Percentiles rank a stretch among this genome's conserved stretches.
Conservation (phyloP, 2,329 filamentous ascomycete species). For the Pestalotiopsis sp. region DNA sequence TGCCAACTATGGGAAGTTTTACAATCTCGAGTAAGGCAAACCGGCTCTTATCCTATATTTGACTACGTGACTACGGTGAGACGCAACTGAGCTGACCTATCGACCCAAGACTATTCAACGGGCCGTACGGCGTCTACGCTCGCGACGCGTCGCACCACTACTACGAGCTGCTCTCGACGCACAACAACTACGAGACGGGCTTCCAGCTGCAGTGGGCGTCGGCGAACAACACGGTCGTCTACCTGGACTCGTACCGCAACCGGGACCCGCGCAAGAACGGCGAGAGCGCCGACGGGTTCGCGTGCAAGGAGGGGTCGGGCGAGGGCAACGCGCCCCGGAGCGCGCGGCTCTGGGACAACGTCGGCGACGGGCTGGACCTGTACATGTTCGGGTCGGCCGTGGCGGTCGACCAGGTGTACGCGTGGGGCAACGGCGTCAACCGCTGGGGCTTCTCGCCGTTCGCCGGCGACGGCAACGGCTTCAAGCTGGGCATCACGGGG, state of each 20-base stretch:
- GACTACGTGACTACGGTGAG: neutral
- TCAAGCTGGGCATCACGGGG: conserved; percentile 43
- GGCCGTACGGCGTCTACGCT: conserved; percentile 37
- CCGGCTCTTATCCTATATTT: too few relatives aligned
- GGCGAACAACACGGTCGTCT: conserved; percentile 39
- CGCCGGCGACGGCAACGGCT: conserved; percentile 45
- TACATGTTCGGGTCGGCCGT: conserved; percentile 40
- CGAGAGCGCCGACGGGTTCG: conserved; percentile 50
- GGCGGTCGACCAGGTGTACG: conserved; percentile 40
- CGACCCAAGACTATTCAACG: conserved; percentile 29
- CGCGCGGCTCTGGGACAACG: conserved; percentile 49
- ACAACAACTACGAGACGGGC: conserved; percentile 35
- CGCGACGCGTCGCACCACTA: conserved; percentile 37
- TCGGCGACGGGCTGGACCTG: conserved; percentile 49
- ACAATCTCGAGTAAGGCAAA: conserved; percentile 28
- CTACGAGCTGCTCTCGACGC: conserved; percentile 35
- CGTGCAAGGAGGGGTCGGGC: conserved; percentile 45
- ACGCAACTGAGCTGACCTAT: neutral
- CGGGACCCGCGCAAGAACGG: conserved; percentile 51
- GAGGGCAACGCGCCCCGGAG: conserved; percentile 45
- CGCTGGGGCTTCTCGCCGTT: conserved; percentile 43
- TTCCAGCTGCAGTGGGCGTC: conserved; percentile 35
- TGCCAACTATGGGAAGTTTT: conserved; percentile 46
- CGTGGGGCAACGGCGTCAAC: conserved; percentile 47
- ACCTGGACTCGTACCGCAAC: conserved; percentile 44